These are phyloP conservation scores for Fragaria iinumae DNA, from an alignment of 306 rosid species.

Conservation along the genomic window DNA sequence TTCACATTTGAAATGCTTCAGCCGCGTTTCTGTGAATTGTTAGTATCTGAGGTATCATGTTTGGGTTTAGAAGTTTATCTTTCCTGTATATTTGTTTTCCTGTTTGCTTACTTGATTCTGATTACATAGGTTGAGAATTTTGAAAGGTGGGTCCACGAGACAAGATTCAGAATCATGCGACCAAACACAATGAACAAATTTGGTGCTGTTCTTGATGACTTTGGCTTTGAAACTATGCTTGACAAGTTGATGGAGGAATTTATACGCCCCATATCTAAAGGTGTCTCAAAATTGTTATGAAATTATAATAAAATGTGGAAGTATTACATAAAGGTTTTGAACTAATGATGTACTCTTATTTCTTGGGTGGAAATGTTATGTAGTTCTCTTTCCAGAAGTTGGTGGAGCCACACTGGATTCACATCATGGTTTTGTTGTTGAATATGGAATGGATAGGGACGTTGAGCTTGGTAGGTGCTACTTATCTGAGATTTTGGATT, in stretches of 20 bases:
- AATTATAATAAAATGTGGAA: conserved; percentile 7
- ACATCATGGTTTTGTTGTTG: conserved; percentile 97
- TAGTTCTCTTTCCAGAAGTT: conserved; percentile 78
- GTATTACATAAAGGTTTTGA: conserved; percentile 13
- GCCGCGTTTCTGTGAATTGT: conserved; percentile 74
- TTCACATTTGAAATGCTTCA: conserved; percentile 85
- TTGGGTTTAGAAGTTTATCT: conserved; percentile 15
- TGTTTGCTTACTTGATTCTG: conserved; percentile 60
- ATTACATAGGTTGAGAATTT: conserved; percentile 84
- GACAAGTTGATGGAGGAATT: conserved; percentile 68
- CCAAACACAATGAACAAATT: conserved; percentile 89
- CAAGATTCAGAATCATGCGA: conserved; percentile 79
- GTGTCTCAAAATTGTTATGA: conserved; percentile 28
- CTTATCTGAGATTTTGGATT: not conserved
- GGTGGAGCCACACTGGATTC: conserved; percentile 94
- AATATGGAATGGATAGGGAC: conserved; percentile 85
- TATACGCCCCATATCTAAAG: conserved; percentile 71
- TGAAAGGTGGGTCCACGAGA: conserved; percentile 81
- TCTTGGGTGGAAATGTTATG: conserved; percentile 30
- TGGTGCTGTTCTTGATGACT: conserved; percentile 96
- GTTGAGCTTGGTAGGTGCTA: conserved; percentile 76
- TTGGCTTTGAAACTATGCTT: conserved; percentile 87
- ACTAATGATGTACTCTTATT: conserved; percentile 25
- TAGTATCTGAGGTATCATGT: conserved; percentile 75
- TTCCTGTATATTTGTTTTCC: conserved; percentile 28